Evolutionary conservation across 1,284 basidiomycete species (phyloP).

Genomic region (Wolfiporia cocos): DNA sequence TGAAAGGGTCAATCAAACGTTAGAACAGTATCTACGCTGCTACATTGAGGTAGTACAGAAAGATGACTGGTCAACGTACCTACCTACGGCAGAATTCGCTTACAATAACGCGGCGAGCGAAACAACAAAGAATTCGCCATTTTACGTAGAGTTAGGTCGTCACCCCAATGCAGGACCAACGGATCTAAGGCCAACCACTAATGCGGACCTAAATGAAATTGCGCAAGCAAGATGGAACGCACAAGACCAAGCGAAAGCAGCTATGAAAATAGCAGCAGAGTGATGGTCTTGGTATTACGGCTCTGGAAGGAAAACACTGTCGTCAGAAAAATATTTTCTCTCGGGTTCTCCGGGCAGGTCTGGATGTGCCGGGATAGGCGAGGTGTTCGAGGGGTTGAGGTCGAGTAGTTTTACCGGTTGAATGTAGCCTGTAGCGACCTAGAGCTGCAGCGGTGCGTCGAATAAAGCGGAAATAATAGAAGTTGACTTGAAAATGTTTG

Average conservation of each 20-base stretch:
- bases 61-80: not conserved
- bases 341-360: too few species aligned
- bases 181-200: not conserved
- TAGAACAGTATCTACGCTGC: not conserved
- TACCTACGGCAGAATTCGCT: not conserved
- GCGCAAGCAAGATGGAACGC: not conserved
- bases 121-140: not conserved
- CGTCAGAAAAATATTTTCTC: too few species aligned
- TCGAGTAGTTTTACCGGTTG: too few species aligned
- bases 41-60: not conserved
- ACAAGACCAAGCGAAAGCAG: not conserved
- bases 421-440: too few species aligned
- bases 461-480: too few species aligned
- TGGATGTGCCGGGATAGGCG: too few species aligned
- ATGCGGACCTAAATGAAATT: not conserved
- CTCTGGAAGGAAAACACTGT: too few species aligned
- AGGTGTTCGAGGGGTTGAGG: too few species aligned
- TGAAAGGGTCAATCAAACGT: not conserved
- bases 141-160: not conserved
- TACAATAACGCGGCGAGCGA: not conserved
- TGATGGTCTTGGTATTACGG: not conserved
- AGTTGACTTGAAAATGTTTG: too few species aligned
- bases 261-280: not conserved
- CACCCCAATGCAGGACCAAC: not conserved
- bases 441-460: too few species aligned